These are phyloP conservation scores for Pogostemon cablin DNA, from an alignment of 257 asterid species.

Conservation along the genomic window DNA sequence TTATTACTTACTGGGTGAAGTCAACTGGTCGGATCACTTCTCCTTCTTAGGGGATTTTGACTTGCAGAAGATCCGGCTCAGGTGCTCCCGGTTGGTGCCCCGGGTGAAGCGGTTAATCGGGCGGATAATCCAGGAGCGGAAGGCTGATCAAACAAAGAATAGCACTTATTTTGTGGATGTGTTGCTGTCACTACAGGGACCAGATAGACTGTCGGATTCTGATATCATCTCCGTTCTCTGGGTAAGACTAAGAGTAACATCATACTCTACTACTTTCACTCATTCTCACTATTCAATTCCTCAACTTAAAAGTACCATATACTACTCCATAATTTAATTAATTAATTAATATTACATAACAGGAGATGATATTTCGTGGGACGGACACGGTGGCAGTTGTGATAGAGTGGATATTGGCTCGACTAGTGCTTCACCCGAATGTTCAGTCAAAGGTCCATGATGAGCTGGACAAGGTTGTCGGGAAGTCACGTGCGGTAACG, in stretches of 20 bases:
- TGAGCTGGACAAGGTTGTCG: constrained; percentile 63
- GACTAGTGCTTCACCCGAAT: constrained; percentile 68
- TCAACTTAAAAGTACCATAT: background rate
- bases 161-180: constrained; percentile 65
- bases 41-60: constrained; percentile 62
- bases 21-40: constrained; percentile 86
- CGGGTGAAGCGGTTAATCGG: constrained; percentile 64
- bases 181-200: constrained; percentile 59
- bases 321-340: too few relatives aligned
- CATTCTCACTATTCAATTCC: constrained; percentile 28
- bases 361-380: constrained; percentile 94
- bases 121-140: constrained; percentile 54
- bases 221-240: constrained; percentile 88
- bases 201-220: constrained; percentile 60
- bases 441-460: constrained; percentile 56
- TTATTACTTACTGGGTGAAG: constrained; percentile 52
- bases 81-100: constrained; percentile 69
- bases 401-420: constrained; percentile 81
- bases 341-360: background rate
- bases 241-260: constrained; percentile 43
- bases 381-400: constrained; percentile 79
- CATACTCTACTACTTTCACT: background rate
- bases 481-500: constrained; percentile 47
- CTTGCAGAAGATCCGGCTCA: constrained; percentile 56
- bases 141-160: background rate